A percentile compares a stretch with the other conserved stretches of the same genome.
phyloP scores from a whole-genome alignment of 164 flowering plant species.

The Magnolia sinica region DNA sequence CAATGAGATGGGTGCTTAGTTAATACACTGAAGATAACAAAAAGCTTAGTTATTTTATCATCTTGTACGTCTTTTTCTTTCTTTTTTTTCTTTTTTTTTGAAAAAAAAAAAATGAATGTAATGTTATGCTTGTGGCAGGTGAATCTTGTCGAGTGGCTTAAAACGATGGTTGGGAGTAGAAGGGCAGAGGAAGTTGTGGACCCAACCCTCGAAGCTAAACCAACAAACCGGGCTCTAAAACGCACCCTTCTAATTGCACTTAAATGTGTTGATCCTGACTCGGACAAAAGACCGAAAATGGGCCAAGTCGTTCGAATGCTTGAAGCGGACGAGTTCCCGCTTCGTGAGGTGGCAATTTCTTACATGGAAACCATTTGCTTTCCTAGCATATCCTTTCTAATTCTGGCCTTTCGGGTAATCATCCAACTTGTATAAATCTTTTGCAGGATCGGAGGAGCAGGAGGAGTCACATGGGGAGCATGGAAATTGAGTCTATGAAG shows the following conservation, averaged over 20 bases:
- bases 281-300: slow-evolving; percentile 44
- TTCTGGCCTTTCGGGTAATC: neutral
- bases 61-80: too few relatives aligned
- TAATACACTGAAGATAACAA: too few relatives aligned
- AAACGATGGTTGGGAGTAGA: slow-evolving; percentile 40
- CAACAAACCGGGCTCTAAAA: slow-evolving; percentile 32
- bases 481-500: slow-evolving; percentile 55
- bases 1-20: too few relatives aligned
- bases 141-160: slow-evolving; percentile 53
- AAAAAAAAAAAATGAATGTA: too few relatives aligned
- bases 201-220: slow-evolving; percentile 33
- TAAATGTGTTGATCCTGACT: slow-evolving; percentile 49
- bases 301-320: slow-evolving; percentile 38
- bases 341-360: slow-evolving; percentile 23
- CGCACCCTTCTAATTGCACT: slow-evolving; percentile 43
- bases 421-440: neutral
- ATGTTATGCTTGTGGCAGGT: slow-evolving; percentile 25
- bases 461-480: slow-evolving; percentile 60
- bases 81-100: too few relatives aligned
- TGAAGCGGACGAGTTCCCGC: slow-evolving; percentile 37
- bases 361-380: neutral
- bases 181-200: slow-evolving; percentile 44
- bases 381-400: neutral
- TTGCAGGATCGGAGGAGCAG: slow-evolving; percentile 60
- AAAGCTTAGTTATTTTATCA: too few relatives aligned